These are phyloP conservation scores for Posidonia australis DNA, from an alignment of 106 monocot species.

Conservation along the genomic window DNA sequence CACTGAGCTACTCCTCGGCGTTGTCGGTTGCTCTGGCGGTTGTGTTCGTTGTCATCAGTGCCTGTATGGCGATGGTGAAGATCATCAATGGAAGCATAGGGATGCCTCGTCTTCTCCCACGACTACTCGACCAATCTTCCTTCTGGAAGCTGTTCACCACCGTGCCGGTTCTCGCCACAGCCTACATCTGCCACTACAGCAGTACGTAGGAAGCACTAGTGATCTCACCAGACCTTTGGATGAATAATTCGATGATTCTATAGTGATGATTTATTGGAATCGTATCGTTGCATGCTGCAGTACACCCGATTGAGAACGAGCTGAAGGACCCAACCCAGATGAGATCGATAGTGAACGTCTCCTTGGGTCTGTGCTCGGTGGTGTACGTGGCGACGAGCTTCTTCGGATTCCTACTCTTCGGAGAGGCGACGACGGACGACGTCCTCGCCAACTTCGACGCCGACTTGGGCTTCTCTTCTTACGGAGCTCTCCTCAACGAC, in stretches of 20 bases:
- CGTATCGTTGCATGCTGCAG: not conserved
- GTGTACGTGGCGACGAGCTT: constrained; percentile 18
- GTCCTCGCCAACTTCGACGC: constrained; percentile 24
- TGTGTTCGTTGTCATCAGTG: constrained; percentile 17
- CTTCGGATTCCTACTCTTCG: constrained; percentile 24
- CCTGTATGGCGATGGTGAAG: constrained; percentile 5
- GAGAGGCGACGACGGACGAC: constrained; percentile 16
- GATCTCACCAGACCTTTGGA: not conserved
- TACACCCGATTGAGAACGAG: constrained; percentile 20
- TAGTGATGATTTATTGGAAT: no score
- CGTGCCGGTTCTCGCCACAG: constrained; percentile 14
- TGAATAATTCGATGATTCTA: no score
- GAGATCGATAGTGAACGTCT: not conserved
- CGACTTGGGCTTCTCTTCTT: constrained; percentile 5
- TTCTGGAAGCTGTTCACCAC: constrained; percentile 23
- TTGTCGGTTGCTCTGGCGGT: constrained; percentile 13
- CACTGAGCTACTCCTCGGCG: constrained; percentile 17
- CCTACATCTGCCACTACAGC: constrained; percentile 19
- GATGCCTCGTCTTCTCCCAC: constrained; percentile 14
- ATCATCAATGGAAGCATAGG: constrained; percentile 3
- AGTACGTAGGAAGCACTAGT: not conserved
- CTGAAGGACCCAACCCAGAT: constrained; percentile 11
- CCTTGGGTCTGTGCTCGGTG: constrained; percentile 5
- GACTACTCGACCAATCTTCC: not conserved
- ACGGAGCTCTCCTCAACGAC: constrained; percentile 20